A percentile compares a stretch with the other conserved stretches of the same genome.
phyloP scores from a whole-genome alignment of 495 filamentous ascomycete genomes.

The Penicillium paxilli region DNA sequence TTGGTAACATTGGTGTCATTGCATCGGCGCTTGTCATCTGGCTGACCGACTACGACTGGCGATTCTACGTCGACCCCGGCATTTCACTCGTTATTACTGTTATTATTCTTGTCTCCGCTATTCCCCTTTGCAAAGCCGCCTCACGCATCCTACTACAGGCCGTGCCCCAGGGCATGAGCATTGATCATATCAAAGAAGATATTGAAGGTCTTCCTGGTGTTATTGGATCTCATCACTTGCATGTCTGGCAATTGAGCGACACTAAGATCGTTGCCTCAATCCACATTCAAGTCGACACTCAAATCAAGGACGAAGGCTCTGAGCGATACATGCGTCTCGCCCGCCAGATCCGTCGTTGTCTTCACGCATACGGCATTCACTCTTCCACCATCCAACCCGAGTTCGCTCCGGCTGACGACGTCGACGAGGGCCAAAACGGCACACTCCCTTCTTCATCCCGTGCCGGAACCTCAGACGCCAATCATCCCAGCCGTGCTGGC shows the following conservation, averaged over 20 bases:
- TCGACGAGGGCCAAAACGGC: slow-evolving; percentile 43
- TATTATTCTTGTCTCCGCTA: slow-evolving; percentile 88
- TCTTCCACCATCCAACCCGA: slow-evolving; percentile 98
- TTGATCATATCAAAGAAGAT: slow-evolving; percentile 90
- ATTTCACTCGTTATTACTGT: slow-evolving; percentile 96
- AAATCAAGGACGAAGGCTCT: slow-evolving; percentile 68
- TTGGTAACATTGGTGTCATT: slow-evolving; percentile 97
- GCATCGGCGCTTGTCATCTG: slow-evolving; percentile 90
- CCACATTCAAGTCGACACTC: slow-evolving; percentile 83
- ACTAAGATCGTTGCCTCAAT: slow-evolving; percentile 89
- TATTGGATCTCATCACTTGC: slow-evolving; percentile 87
- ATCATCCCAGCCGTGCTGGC: slow-evolving; percentile 42
- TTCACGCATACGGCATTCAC: slow-evolving; percentile 95
- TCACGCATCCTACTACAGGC: slow-evolving; percentile 94
- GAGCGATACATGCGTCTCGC: slow-evolving; percentile 89
- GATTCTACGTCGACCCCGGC: slow-evolving; percentile 82
- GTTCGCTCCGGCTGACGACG: slow-evolving; percentile 66
- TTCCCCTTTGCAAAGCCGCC: slow-evolving; percentile 89
- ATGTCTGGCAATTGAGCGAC: slow-evolving; percentile 96
- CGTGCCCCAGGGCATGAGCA: slow-evolving; percentile 79
- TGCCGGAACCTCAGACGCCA: slow-evolving; percentile 24
- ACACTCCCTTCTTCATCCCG: slow-evolving; percentile 27
- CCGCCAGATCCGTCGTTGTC: slow-evolving; percentile 72
- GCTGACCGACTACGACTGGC: slow-evolving; percentile 69
- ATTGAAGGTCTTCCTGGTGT: slow-evolving; percentile 82